Evolutionary conservation across 2,329 filamentous ascomycete genomes (phyloP).

Genomic region (Aspergillus tamarii): DNA sequence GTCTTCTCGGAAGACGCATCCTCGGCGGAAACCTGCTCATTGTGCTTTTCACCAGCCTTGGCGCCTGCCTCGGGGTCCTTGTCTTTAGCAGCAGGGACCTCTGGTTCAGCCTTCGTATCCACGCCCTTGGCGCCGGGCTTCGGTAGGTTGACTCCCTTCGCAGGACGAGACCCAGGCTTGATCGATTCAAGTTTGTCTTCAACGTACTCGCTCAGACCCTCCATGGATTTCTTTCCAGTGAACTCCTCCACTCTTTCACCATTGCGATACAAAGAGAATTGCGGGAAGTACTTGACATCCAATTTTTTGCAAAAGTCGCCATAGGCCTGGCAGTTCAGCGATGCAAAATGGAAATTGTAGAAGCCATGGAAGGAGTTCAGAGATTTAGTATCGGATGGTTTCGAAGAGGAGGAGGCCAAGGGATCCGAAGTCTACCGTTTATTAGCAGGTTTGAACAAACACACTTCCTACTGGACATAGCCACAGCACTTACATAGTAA

Average conservation of each 20-base stretch:
- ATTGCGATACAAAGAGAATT: conserved; percentile 78
- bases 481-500: conserved; percentile 61
- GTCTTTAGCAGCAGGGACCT: conserved; percentile 45
- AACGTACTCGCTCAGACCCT: conserved; percentile 68
- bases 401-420: conserved; percentile 54
- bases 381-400: conserved; percentile 54
- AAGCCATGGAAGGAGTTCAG: conserved; percentile 74
- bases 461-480: background rate
- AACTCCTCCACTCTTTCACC: conserved; percentile 68
- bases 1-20: conserved; percentile 36
- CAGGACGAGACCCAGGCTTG: conserved; percentile 78
- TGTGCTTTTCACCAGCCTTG: conserved; percentile 46
- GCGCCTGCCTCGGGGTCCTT: conserved; percentile 43
- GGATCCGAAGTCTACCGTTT: conserved; percentile 73
- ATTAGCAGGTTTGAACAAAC: background rate
- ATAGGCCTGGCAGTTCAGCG: conserved; percentile 82
- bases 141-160: conserved; percentile 68
- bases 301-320: conserved; percentile 75
- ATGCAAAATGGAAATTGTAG: conserved; percentile 88
- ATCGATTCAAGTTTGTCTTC: conserved; percentile 77
- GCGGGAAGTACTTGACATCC: conserved; percentile 72
- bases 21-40: conserved; percentile 37
- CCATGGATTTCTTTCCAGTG: conserved; percentile 69
- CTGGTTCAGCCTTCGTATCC: conserved; percentile 45
- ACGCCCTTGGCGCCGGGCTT: conserved; percentile 65